These are phyloP conservation scores for Coniferiporia weirii DNA, from an alignment of 1,284 basidiomycete genomes.

Conservation along the genomic window DNA sequence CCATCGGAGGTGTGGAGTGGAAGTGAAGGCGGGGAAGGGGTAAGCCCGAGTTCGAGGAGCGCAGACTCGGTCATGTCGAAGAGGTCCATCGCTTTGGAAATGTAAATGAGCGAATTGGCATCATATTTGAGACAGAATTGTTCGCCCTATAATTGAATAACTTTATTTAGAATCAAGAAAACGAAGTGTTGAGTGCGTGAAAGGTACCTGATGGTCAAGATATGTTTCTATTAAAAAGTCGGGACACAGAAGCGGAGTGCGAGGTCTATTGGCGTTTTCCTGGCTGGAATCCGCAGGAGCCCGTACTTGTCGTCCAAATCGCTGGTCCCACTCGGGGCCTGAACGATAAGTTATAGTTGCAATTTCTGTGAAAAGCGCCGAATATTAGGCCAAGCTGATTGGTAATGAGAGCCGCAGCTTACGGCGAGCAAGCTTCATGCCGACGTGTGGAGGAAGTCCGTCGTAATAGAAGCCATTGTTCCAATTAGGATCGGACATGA, in stretches of 20 bases:
- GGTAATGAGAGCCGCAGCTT: constrained; percentile 30
- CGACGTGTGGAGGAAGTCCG: constrained; percentile 88
- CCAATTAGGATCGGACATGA: constrained; percentile 99
- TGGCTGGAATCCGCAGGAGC: constrained; percentile 28
- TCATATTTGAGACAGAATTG: constrained; percentile 99
- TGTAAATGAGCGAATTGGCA: constrained; percentile 97
- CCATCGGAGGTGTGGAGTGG: constrained; percentile 25
- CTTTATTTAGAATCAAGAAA: background rate
- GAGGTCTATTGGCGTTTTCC: constrained; percentile 31
- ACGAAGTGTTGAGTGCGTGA: background rate
- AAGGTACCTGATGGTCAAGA: constrained; percentile 83
- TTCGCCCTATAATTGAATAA: constrained; percentile 54
- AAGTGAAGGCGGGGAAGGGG: constrained; percentile 29
- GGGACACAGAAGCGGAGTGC: constrained; percentile 80
- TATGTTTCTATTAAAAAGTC: constrained; percentile 99
- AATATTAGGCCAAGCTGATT: constrained; percentile 6
- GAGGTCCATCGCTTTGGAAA: constrained; percentile 98
- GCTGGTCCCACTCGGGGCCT: constrained; percentile 97
- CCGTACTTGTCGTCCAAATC: constrained; percentile 82
- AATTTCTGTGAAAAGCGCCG: constrained; percentile 64
- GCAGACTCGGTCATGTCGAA: constrained; percentile 92
- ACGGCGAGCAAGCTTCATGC: constrained; percentile 98
- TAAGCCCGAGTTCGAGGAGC: constrained; percentile 61
- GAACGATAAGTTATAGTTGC: constrained; percentile 99
- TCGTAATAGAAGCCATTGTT: constrained; percentile 98